These are phyloP conservation scores for Picochlorum sp. DNA, from an alignment of 139 green algal species.

Conservation along the genomic window DNA sequence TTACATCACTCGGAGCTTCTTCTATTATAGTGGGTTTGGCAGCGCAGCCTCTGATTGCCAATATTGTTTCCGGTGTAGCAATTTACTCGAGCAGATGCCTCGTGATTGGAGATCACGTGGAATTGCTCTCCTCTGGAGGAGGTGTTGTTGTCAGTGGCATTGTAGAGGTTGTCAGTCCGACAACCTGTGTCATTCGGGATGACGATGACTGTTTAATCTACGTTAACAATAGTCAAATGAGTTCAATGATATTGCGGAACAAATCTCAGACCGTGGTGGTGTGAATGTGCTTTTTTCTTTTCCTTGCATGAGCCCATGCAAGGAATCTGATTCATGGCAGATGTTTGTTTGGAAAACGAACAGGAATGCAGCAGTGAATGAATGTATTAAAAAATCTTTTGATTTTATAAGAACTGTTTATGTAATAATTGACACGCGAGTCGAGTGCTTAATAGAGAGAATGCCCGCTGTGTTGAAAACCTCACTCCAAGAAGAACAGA, in stretches of 20 bases:
- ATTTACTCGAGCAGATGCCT: constrained; percentile 11
- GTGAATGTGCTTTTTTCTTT: not conserved
- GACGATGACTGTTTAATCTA: constrained; percentile 14
- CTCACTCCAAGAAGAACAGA: too few relatives aligned
- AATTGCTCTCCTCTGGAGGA: not conserved
- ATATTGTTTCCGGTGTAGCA: constrained; percentile 10
- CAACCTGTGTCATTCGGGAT: constrained; percentile 10
- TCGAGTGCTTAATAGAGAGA: too few relatives aligned
- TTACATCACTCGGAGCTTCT: constrained; percentile 17
- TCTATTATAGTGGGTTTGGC: constrained; percentile 21
- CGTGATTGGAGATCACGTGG: constrained; percentile 12
- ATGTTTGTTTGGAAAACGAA: too few relatives aligned
- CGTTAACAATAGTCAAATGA: constrained; percentile 20
- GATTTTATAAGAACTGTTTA: too few relatives aligned
- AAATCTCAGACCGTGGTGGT: constrained; percentile 3
- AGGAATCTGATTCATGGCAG: too few relatives aligned
- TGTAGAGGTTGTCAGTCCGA: constrained; percentile 14
- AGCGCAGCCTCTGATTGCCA: constrained; percentile 8
- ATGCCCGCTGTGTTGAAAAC: too few relatives aligned
- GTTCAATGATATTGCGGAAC: constrained; percentile 2
- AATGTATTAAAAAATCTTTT: too few relatives aligned
- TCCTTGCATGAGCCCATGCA: too few relatives aligned
- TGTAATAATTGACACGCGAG: too few relatives aligned
- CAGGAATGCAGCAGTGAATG: too few relatives aligned
- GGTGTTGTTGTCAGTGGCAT: constrained; percentile 2